Conservation (phyloP, 345 rosid genomes). For the Citrus maxima region DNA sequence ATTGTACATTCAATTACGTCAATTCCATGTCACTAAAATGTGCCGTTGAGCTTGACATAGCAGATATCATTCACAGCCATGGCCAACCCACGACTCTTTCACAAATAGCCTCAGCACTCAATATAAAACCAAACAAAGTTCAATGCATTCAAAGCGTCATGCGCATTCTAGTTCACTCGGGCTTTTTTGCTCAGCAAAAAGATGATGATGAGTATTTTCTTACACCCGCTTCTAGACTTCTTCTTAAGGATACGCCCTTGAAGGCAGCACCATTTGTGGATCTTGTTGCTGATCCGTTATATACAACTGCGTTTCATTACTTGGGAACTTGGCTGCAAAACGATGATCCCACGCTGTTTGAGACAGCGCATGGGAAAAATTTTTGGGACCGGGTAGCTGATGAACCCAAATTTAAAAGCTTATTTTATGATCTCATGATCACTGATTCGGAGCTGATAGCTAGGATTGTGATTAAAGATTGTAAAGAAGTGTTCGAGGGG, state of each 20-base stretch:
- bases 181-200: slow-evolving; percentile 4
- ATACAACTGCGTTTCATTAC: too few relatives aligned
- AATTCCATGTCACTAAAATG: slow-evolving; percentile 8
- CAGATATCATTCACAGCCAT: slow-evolving; percentile 2
- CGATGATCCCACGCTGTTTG: too few relatives aligned
- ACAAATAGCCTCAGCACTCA: background rate
- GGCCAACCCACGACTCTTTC: slow-evolving; percentile 5
- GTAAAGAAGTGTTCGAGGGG: slow-evolving; percentile 7
- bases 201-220: slow-evolving; percentile 8
- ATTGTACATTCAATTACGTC: background rate
- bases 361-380: too few relatives aligned
- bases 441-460: slow-evolving; percentile 9
- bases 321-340: too few relatives aligned
- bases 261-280: slow-evolving; percentile 3
- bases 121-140: background rate
- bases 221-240: background rate
- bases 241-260: background rate
- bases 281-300: too few relatives aligned
- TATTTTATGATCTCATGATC: slow-evolving; percentile 15
- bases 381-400: too few relatives aligned
- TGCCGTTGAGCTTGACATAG: slow-evolving; percentile 7
- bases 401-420: too few relatives aligned
- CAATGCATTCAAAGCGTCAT: slow-evolving; percentile 3
- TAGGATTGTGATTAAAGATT: background rate
- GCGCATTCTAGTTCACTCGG: slow-evolving; percentile 5